Percentiles rank a stretch among this genome's conserved stretches.
phyloP scores from a whole-genome alignment of 2,329 filamentous ascomycete species.

The Clarireedia homoeocarpa region DNA sequence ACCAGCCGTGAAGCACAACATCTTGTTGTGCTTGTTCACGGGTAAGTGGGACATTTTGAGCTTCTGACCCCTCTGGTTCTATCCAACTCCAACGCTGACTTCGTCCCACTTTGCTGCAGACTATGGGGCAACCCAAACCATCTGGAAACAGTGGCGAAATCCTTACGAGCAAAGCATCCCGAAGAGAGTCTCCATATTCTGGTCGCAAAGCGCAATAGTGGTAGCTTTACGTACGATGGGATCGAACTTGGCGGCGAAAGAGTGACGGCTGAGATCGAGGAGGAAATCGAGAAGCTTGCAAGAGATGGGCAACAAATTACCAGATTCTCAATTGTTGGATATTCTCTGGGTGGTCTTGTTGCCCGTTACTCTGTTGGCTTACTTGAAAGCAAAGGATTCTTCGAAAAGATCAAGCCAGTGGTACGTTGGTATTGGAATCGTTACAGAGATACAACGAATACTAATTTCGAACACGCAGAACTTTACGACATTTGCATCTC shows the following conservation, averaged over 20 bases:
- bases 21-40: slow-evolving; percentile 70
- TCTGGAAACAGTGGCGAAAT: slow-evolving; percentile 58
- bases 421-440: slow-evolving; percentile 34
- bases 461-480: slow-evolving; percentile 43
- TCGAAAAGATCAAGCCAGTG: slow-evolving; percentile 73
- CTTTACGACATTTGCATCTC: slow-evolving; percentile 87
- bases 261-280: slow-evolving; percentile 59
- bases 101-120: slow-evolving; percentile 31
- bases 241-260: slow-evolving; percentile 62
- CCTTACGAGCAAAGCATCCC: slow-evolving; percentile 52
- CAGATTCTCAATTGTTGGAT: slow-evolving; percentile 81
- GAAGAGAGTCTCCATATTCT: slow-evolving; percentile 62
- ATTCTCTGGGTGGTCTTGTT: slow-evolving; percentile 82
- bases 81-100: neutral
- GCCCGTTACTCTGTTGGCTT: slow-evolving; percentile 81
- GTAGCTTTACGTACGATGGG: slow-evolving; percentile 64
- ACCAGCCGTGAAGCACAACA: slow-evolving; percentile 53
- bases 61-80: neutral
- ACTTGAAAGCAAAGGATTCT: slow-evolving; percentile 69
- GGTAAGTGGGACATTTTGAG: slow-evolving; percentile 30
- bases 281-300: slow-evolving; percentile 49
- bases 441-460: neutral
- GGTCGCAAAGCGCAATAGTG: slow-evolving; percentile 63
- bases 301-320: slow-evolving; percentile 61
- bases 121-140: slow-evolving; percentile 76